phyloP scores from a whole-genome alignment of 2,329 filamentous ascomycete species.

The Mycosphaerella arachidis region DNA sequence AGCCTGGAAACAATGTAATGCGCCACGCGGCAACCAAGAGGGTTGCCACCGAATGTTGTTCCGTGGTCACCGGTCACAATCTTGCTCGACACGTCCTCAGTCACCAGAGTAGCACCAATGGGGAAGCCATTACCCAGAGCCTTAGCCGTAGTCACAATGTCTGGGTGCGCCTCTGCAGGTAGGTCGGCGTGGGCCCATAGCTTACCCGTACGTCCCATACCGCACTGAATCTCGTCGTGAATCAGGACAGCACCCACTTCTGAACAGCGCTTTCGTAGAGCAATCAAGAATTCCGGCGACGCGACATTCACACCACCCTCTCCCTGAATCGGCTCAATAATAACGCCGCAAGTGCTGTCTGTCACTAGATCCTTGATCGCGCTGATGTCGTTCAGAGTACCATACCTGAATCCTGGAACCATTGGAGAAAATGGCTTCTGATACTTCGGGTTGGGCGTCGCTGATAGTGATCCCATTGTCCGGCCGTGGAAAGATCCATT shows the following conservation, averaged over 20 bases:
- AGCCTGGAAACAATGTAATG: constrained; percentile 80
- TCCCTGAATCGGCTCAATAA: constrained; percentile 95
- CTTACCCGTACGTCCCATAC: constrained; percentile 76
- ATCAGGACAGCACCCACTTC: constrained; percentile 85
- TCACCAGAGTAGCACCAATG: constrained; percentile 75
- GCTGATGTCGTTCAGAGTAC: constrained; percentile 75
- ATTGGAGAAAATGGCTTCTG: constrained; percentile 92
- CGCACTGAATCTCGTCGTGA: constrained; percentile 97
- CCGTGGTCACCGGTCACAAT: constrained; percentile 79
- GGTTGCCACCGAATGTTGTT: constrained; percentile 91
- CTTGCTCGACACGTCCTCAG: constrained; percentile 62
- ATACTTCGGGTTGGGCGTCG: constrained; percentile 96
- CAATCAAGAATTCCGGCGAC: constrained; percentile 73
- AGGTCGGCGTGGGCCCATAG: constrained; percentile 84
- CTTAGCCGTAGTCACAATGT: constrained; percentile 91
- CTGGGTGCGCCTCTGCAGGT: constrained; percentile 77
- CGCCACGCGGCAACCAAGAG: constrained; percentile 75
- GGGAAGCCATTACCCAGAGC: constrained; percentile 95
- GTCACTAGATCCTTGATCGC: constrained; percentile 71
- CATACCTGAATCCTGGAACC: constrained; percentile 88
- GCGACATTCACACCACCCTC: constrained; percentile 90
- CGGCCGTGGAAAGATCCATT: constrained; percentile 90
- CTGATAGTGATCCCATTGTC: constrained; percentile 92
- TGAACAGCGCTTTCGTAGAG: constrained; percentile 77
- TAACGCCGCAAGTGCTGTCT: constrained; percentile 83